Base-by-base conservation (phyloP, 495 filamentous ascomycete genomes). In the Talaromyces proteolyticus region DNA sequence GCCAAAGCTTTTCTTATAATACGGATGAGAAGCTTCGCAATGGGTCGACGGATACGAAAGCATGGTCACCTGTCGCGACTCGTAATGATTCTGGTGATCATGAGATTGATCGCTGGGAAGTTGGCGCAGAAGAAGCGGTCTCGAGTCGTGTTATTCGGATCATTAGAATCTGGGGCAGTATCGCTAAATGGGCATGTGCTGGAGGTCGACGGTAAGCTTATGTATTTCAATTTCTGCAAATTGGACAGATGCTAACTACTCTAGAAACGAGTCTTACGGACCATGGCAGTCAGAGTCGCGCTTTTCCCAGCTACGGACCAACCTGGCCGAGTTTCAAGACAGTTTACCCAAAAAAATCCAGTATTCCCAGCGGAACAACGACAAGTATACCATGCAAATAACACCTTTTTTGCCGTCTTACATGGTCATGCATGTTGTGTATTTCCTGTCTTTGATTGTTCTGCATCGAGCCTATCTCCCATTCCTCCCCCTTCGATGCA, bases 391-490 rank as follows among this genome's bases (percentile, higher is more conserved):
- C 4, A 87, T 83, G 14, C 87, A 93, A 58, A 81, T 85, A 56
- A 82, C 83, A 54, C 67, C 67, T 49, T 87, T 80, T 2, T 81
- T 87, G 14, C 85, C 86, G 26, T 74, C 82, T 2, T 95, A 88
- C 55, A 84, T 85, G 4, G 74, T 89, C 18, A 74, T 93, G 64
- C 89, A 95, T 57, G 83, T 87, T 53, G 80, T 89, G 4, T 85
- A 86, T 55, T 83, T 84, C 25, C 69, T 94, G 6, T 91, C 85
- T 51, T 73, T 80, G 29, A 88, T 95, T 47, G 82, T 89, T 59
- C 74, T 94, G 19, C 86, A 93, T 62, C 78, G 88, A 51, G 83
- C 90, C 57, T 91, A 88, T 58, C 75, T 94, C 22, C 88, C 89
- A 0, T 93, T 92, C 60, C 76, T 95, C 14, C 86, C 90, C 6